A percentile compares a stretch with the other conserved stretches of the same genome.
Evolutionary conservation across 177 flowering plant species (phyloP).

Genomic region (Telopea speciosissima): DNA sequence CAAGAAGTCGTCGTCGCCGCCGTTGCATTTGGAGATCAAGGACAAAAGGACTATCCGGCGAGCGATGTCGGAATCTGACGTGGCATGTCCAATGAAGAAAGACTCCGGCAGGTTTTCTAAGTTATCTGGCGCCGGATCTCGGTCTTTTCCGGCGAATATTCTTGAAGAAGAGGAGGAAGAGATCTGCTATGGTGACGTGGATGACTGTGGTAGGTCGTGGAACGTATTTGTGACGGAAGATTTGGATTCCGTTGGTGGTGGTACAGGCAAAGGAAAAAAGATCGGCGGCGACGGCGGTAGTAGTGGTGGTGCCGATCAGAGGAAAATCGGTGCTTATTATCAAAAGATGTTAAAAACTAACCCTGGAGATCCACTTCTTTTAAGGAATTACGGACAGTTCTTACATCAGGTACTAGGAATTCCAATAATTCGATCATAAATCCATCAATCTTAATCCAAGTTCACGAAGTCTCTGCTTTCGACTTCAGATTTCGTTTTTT

Average conservation of each 20-base stretch:
- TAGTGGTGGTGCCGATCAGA: conserved; percentile 25
- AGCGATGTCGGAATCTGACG: conserved; percentile 35
- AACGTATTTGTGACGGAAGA: conserved; percentile 26
- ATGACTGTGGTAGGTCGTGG: background rate
- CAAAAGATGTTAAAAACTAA: conserved; percentile 50
- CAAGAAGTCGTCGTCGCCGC: conserved; percentile 22
- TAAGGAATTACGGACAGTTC: conserved; percentile 71
- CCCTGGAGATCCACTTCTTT: conserved; percentile 57
- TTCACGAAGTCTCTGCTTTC: background rate
- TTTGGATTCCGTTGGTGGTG: conserved; percentile 36
- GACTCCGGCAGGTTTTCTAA: background rate
- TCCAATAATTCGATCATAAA: background rate
- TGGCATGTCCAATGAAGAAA: conserved; percentile 20
- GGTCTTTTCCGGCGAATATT: conserved; percentile 26
- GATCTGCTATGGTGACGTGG: background rate
- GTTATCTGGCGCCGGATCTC: conserved; percentile 18
- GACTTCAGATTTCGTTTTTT: background rate
- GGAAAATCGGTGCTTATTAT: conserved; percentile 54
- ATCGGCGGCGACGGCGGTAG: conserved; percentile 27
- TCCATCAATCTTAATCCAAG: background rate
- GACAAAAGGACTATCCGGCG: conserved; percentile 25
- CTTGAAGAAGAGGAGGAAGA: conserved; percentile 38
- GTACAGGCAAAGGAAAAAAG: conserved; percentile 30
- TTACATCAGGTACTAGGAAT: conserved; percentile 62
- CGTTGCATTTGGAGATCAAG: conserved; percentile 27